phyloP scores from a whole-genome alignment of 1,284 basidiomycete genomes.

The Sanghuangporus weigelae region DNA sequence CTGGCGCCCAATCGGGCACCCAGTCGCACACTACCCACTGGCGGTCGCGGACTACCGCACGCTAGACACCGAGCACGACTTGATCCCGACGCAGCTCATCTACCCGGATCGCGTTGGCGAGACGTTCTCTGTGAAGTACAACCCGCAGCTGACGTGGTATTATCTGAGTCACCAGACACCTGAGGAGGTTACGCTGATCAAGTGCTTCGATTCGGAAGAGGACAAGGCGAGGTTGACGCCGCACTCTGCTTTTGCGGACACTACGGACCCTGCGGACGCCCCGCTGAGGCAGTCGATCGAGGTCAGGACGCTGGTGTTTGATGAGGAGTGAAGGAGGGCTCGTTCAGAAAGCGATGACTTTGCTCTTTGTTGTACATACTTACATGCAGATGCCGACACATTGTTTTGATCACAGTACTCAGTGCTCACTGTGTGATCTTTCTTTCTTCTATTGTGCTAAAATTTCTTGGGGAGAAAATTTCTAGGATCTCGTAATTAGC shows the following conservation, averaged over 20 bases:
- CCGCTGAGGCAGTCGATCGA: conserved; percentile 40
- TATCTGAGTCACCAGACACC: conserved; percentile 28
- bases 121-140: conserved; percentile 30
- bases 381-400: too few species aligned
- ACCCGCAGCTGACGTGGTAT: conserved; percentile 28
- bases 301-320: conserved; percentile 37
- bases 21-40: conserved; percentile 43
- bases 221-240: conserved; percentile 39
- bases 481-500: too few species aligned
- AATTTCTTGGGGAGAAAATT: too few species aligned
- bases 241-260: conserved; percentile 42
- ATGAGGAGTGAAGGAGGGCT: conserved; percentile 14
- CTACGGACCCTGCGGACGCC: conserved; percentile 33
- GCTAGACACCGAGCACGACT: conserved; percentile 30
- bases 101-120: conserved; percentile 32
- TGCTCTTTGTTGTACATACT: too few species aligned
- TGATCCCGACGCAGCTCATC: conserved; percentile 31
- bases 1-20: conserved; percentile 45
- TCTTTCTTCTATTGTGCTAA: too few species aligned
- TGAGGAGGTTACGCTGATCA: conserved; percentile 27
- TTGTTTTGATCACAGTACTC: too few species aligned
- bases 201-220: conserved; percentile 34
- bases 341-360: too few species aligned
- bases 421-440: too few species aligned
- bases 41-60: conserved; percentile 42